A percentile compares a stretch with the other conserved stretches of the same genome.
Evolutionary conservation across 352 stramenopile genomes (phyloP).

Genomic region (Pelagophyceae sp.): DNA sequence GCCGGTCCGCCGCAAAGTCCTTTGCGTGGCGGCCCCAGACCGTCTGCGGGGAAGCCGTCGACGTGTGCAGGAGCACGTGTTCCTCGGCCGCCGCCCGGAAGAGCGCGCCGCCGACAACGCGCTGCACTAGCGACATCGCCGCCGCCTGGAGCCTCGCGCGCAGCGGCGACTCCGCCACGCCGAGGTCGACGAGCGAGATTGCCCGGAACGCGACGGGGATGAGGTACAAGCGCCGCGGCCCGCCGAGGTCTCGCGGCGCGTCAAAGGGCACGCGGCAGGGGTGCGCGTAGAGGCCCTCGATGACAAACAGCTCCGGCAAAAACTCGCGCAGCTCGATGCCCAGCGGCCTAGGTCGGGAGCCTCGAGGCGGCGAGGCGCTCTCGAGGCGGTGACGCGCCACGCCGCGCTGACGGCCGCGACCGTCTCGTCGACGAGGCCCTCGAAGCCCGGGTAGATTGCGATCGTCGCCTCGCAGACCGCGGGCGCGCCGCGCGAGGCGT

Average conservation of each 20-base stretch:
- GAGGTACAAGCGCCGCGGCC: not conserved
- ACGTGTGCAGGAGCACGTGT: conserved; percentile 1
- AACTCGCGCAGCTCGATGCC: not conserved
- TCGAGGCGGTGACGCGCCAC: not conserved
- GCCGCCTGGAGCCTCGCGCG: not conserved
- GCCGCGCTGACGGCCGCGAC: not conserved
- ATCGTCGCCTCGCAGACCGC: not conserved
- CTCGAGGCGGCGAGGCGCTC: too few species aligned
- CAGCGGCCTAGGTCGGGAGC: too few species aligned
- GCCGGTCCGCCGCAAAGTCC: not conserved
- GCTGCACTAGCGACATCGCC: not conserved
- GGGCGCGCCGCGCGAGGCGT: not conserved
- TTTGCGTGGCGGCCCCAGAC: not conserved
- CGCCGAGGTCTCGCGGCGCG: not conserved
- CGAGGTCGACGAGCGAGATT: not conserved
- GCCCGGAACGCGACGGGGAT: not conserved
- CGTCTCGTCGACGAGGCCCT: not conserved
- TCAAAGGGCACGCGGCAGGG: conserved; percentile 5
- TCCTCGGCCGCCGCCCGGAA: not conserved
- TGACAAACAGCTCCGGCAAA: conserved; percentile 5
- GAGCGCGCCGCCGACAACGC: not conserved
- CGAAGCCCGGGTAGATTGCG: not conserved
- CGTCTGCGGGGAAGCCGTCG: not conserved
- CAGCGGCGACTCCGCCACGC: not conserved
- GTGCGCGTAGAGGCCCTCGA: not conserved